Percentiles rank a stretch among this genome's conserved stretches.
These are phyloP conservation scores for Pyrus betulifolia DNA, from an alignment of 306 rosid species.

Conservation along the genomic window DNA sequence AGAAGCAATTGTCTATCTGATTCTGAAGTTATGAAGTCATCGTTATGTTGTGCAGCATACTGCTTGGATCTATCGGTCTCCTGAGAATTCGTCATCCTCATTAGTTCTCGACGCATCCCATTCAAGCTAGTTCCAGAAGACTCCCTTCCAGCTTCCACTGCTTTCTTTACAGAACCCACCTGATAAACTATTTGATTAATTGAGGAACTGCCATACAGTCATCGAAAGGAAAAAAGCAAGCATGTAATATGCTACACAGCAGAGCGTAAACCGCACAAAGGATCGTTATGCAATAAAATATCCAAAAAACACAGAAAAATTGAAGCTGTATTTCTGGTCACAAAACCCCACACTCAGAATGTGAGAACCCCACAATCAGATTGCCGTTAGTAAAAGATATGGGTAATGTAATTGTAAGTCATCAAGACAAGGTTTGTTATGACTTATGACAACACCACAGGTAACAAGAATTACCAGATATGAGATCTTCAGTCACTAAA, in stretches of 20 bases:
- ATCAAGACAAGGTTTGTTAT: background rate
- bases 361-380: background rate
- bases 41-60: slow-evolving; percentile 45
- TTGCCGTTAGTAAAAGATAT: background rate
- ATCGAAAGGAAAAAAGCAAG: background rate
- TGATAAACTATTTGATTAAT: slow-evolving; percentile 28
- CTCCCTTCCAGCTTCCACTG: slow-evolving; percentile 55
- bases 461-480: background rate
- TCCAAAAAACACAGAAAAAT: background rate
- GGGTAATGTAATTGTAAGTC: background rate
- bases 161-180: slow-evolving; percentile 62
- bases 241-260: background rate
- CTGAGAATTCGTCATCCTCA: slow-evolving; percentile 73
- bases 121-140: slow-evolving; percentile 30
- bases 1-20: slow-evolving; percentile 93
- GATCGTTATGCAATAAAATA: background rate
- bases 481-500: slow-evolving; percentile 13
- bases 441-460: background rate
- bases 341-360: background rate
- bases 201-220: slow-evolving; percentile 2
- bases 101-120: slow-evolving; percentile 74
- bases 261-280: background rate
- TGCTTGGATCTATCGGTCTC: slow-evolving; percentile 46
- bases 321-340: background rate
- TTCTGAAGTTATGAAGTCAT: slow-evolving; percentile 83